A percentile compares a stretch with the other conserved stretches of the same genome.
Conservation (phyloP, 2,329 filamentous ascomycete species). For the Biscogniauxia mediterranea region DNA sequence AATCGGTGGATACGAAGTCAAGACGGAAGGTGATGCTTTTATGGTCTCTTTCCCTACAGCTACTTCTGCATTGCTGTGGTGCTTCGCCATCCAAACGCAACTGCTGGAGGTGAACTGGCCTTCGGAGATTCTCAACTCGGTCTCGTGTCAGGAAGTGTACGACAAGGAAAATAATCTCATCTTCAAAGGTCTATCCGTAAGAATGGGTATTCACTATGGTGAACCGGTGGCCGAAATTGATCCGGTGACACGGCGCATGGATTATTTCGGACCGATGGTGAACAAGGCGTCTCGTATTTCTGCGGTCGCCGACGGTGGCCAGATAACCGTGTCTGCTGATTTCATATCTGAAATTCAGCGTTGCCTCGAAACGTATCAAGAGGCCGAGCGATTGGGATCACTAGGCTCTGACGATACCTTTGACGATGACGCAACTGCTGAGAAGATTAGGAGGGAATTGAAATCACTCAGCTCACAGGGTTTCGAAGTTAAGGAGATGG, state of each 20-base stretch:
- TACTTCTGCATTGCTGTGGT: conserved; percentile 92
- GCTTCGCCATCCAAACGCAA: conserved; percentile 86
- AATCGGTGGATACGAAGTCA: conserved; percentile 97
- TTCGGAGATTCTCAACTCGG: conserved; percentile 82
- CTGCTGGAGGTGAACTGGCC: conserved; percentile 92
- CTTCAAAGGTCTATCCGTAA: conserved; percentile 89
- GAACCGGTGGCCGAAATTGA: conserved; percentile 92
- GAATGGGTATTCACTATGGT: conserved; percentile 97
- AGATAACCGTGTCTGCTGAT: conserved; percentile 94
- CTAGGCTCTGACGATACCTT: conserved; percentile 71
- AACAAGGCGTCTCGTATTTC: conserved; percentile 95
- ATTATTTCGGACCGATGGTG: conserved; percentile 99
- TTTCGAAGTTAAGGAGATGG: conserved; percentile 95
- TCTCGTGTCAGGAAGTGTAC: conserved; percentile 76
- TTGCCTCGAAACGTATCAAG: conserved; percentile 84
- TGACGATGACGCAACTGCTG: conserved; percentile 71
- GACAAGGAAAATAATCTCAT: conserved; percentile 87
- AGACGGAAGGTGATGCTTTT: conserved; percentile 98
- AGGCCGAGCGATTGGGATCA: conserved; percentile 70
- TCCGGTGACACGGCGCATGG: conserved; percentile 96
- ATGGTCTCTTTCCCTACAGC: conserved; percentile 99
- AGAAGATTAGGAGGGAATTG: conserved; percentile 81
- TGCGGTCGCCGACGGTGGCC: conserved; percentile 89
- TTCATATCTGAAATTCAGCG: conserved; percentile 96
- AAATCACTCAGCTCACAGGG: conserved; percentile 85